phyloP scores from a whole-genome alignment of 129 eudicot species.

The Logfia minima region DNA sequence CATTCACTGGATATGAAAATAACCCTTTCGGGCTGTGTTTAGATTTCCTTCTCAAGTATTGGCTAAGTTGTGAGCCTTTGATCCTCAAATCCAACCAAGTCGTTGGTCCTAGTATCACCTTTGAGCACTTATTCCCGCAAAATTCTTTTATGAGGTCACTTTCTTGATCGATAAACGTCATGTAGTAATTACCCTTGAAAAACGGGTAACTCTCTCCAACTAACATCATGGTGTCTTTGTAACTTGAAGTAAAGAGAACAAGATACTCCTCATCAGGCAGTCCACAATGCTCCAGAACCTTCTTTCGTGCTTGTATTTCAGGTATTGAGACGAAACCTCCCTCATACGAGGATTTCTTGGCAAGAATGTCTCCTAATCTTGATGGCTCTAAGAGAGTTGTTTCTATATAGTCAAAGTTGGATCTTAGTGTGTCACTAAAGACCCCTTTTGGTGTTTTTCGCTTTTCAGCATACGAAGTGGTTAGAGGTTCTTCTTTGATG shows the following conservation, averaged over 20 bases:
- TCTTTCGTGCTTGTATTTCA: slow-evolving; percentile 56
- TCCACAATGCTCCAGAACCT: slow-evolving; percentile 55
- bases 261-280: slow-evolving; percentile 54
- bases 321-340: slow-evolving; percentile 57
- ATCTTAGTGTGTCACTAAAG: slow-evolving; percentile 29
- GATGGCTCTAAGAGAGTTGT: slow-evolving; percentile 51
- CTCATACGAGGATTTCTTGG: slow-evolving; percentile 40
- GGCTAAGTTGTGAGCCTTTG: slow-evolving; percentile 65
- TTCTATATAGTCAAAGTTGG: slow-evolving; percentile 45
- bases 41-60: slow-evolving; percentile 51
- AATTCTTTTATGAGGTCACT: slow-evolving; percentile 39
- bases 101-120: slow-evolving; percentile 41
- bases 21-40: slow-evolving; percentile 52
- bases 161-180: slow-evolving; percentile 47
- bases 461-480: slow-evolving; percentile 37
- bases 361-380: slow-evolving; percentile 46
- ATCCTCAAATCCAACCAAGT: slow-evolving; percentile 58
- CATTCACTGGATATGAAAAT: slow-evolving; percentile 48
- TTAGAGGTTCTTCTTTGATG: slow-evolving; percentile 45
- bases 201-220: slow-evolving; percentile 67
- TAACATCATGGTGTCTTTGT: slow-evolving; percentile 52
- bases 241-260: slow-evolving; percentile 37
- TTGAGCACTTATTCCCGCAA: slow-evolving; percentile 41
- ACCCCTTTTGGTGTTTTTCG: slow-evolving; percentile 46
- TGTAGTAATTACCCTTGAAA: slow-evolving; percentile 43